Evolutionary conservation across 140 eudicot genomes (phyloP).

Genomic region (Flaveria floridana): DNA sequence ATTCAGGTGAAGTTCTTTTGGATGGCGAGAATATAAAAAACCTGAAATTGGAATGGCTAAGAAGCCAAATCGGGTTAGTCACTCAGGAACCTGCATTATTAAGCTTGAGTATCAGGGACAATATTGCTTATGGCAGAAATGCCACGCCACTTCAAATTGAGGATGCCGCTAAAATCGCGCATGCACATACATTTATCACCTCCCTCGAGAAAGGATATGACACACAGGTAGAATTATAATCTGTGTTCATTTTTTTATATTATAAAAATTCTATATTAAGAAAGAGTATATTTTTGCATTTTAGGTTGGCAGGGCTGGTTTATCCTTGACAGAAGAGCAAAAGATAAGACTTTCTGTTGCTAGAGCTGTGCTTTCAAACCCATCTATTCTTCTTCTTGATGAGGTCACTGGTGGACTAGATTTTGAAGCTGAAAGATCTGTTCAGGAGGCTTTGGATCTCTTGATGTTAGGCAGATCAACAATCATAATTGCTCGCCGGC

Average conservation of each 20-base stretch:
- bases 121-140: conserved; percentile 87
- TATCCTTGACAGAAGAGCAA: conserved; percentile 82
- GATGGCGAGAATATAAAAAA: conserved; percentile 96
- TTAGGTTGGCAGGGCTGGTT: conserved; percentile 87
- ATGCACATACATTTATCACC: conserved; percentile 88
- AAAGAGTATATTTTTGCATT: conserved; percentile 19
- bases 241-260: background rate
- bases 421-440: conserved; percentile 94
- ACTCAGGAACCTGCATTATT: conserved; percentile 96
- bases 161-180: conserved; percentile 95
- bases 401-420: conserved; percentile 99
- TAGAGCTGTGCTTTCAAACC: conserved; percentile 89
- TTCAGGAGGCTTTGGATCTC: conserved; percentile 94
- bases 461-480: conserved; percentile 94
- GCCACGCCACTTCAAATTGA: conserved; percentile 84
- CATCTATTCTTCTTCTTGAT: conserved; percentile 89
- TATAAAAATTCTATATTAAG: conserved; percentile 9
- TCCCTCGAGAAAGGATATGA: conserved; percentile 87
- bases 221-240: conserved; percentile 63
- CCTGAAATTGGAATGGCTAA: conserved; percentile 87
- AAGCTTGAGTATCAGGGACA: conserved; percentile 85
- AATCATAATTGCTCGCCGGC: conserved; percentile 81
- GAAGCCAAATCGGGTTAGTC: conserved; percentile 92
- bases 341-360: conserved; percentile 87
- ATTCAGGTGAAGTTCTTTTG: conserved; percentile 87